Evolutionary conservation across 2,329 filamentous ascomycete species (phyloP).

Genomic region (Fusarium redolens): DNA sequence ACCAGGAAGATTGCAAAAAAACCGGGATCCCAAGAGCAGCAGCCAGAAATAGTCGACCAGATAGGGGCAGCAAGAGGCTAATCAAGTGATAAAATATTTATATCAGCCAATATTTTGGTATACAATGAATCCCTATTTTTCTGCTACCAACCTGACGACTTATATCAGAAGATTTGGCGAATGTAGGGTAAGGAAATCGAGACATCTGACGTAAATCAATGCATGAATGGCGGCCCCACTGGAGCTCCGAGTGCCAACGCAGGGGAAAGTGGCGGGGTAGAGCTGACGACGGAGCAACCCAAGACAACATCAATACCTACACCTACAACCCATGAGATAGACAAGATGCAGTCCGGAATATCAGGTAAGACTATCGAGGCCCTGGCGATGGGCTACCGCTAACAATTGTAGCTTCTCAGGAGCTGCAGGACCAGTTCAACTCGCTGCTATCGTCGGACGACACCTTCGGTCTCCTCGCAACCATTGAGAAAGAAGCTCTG

Average conservation of each 20-base stretch:
- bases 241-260: slow-evolving; percentile 31
- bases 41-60: no score
- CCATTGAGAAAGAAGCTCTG: slow-evolving; percentile 76
- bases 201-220: slow-evolving; percentile 9
- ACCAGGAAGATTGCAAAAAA: no score
- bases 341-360: slow-evolving; percentile 81
- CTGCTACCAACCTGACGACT: no score
- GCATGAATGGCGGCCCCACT: slow-evolving; percentile 35
- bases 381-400: neutral
- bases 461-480: slow-evolving; percentile 77
- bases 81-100: no score
- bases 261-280: slow-evolving; percentile 44
- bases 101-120: no score
- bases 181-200: slow-evolving; percentile 34
- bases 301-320: slow-evolving; percentile 27
- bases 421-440: slow-evolving; percentile 81
- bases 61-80: no score
- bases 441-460: slow-evolving; percentile 69
- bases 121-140: no score
- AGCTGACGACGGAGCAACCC: slow-evolving; percentile 36
- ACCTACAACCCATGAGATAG: slow-evolving; percentile 2
- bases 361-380: slow-evolving; percentile 63
- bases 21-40: no score
- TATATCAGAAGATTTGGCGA: no score
- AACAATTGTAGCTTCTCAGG: slow-evolving; percentile 71